A percentile compares a stretch with the other conserved stretches of the same genome.
These are phyloP conservation scores for Ogataea methylovora DNA, from an alignment of 805 yeast species.

Conservation along the genomic window DNA sequence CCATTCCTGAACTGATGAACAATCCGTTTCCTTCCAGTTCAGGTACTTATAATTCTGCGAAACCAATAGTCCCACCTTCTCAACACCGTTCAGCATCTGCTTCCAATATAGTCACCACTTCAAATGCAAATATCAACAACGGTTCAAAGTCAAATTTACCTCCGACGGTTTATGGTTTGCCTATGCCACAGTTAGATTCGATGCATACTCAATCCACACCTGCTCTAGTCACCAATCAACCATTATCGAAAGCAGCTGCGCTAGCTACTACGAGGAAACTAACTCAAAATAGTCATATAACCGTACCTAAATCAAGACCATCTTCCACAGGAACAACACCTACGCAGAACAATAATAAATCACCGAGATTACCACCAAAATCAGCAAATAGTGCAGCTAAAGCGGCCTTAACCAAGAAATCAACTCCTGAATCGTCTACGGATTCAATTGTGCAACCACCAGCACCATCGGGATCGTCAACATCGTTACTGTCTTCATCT, in stretches of 20 bases:
- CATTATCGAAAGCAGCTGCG: conserved; percentile 1
- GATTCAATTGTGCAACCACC: neutral
- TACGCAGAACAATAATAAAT: neutral
- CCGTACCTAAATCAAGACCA: neutral
- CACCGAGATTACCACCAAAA: neutral
- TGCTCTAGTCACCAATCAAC: conserved; percentile 1
- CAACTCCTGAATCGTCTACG: conserved; percentile 2
- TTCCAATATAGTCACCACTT: neutral
- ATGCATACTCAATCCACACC: conserved; percentile 3
- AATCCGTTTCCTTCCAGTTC: conserved; percentile 6
- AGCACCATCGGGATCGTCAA: neutral
- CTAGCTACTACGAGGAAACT: conserved; percentile 3
- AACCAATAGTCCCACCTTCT: no score
- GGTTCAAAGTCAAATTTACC: neutral
- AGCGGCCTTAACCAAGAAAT: conserved; percentile 8
- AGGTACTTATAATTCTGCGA: neutral
- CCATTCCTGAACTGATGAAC: conserved; percentile 44
- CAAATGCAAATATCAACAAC: neutral
- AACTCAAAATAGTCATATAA: neutral
- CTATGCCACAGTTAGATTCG: conserved; percentile 2
- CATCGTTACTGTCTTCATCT: neutral
- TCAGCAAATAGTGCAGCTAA: conserved; percentile 15
- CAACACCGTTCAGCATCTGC: conserved; percentile 2
- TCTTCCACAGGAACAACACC: neutral
- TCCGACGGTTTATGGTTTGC: conserved; percentile 3